Evolutionary conservation across 169 alveolate species (phyloP).

Genomic region (Babesia sp.): DNA sequence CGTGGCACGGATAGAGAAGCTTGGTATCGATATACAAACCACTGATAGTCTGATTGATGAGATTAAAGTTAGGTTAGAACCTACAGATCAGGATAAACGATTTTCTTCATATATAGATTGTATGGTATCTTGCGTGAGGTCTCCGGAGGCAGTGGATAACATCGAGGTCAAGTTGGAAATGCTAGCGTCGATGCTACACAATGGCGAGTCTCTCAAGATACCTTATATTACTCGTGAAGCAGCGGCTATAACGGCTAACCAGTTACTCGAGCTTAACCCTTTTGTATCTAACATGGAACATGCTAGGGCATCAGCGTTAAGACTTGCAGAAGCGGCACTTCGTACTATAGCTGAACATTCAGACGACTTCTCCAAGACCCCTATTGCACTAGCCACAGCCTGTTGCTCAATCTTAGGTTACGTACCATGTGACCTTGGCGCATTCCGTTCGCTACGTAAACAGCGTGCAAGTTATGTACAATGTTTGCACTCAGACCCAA

Average conservation of each 20-base stretch:
- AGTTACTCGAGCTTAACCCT: constrained; percentile 34
- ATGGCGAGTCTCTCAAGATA: neutral
- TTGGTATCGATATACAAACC: neutral
- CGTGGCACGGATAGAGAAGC: constrained; percentile 3
- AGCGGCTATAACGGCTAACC: constrained; percentile 46
- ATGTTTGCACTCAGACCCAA: neutral
- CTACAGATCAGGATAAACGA: neutral
- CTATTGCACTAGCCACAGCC: constrained; percentile 25
- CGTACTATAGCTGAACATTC: constrained; percentile 37
- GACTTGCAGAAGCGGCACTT: constrained; percentile 31
- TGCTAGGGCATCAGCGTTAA: constrained; percentile 10
- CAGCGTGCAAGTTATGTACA: neutral
- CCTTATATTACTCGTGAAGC: constrained; percentile 54
- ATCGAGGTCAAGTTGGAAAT: constrained; percentile 14
- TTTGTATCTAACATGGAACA: constrained; percentile 29
- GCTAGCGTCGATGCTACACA: constrained; percentile 26
- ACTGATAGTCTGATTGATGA: neutral
- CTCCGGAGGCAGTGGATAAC: neutral
- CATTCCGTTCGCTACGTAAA: neutral
- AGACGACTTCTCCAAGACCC: constrained; percentile 44
- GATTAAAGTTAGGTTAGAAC: neutral
- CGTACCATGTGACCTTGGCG: constrained; percentile 30
- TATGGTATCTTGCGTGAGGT: constrained; percentile 19
- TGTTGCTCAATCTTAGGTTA: constrained; percentile 52
- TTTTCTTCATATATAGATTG: constrained; percentile 12